Percentiles rank a stretch among this genome's conserved stretches.
phyloP scores from a whole-genome alignment of 305 asterid genomes.

The Fraxinus floribunda region DNA sequence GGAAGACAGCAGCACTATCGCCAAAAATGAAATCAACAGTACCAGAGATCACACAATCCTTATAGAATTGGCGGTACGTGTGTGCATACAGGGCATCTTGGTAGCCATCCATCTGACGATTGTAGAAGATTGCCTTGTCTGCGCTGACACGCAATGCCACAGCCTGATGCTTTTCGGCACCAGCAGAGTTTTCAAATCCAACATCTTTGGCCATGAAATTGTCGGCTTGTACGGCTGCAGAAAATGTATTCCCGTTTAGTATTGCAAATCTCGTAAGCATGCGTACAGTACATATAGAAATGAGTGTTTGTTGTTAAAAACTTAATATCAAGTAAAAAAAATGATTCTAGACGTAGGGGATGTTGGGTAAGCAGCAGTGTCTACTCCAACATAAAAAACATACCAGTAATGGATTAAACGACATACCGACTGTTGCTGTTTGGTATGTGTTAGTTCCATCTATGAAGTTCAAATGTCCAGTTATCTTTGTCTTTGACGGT shows the following conservation, averaged over 20 bases:
- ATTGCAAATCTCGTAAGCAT: background rate
- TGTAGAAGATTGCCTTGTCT: constrained; percentile 42
- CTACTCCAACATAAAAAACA: background rate
- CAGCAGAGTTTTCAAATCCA: constrained; percentile 44
- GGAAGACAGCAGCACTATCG: constrained; percentile 41
- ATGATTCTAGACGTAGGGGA: background rate
- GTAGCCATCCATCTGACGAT: constrained; percentile 43
- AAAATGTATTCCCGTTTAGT: background rate
- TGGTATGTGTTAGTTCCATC: constrained; percentile 26
- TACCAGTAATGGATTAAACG: background rate
- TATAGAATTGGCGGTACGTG: constrained; percentile 47
- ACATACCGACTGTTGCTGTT: constrained; percentile 38
- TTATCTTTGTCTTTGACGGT: constrained; percentile 34
- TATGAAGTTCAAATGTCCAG: constrained; percentile 28
- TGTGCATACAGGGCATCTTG: constrained; percentile 56
- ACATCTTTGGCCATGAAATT: constrained; percentile 43
- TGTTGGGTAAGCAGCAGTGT: background rate
- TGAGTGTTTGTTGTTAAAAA: background rate
- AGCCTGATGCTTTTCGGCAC: constrained; percentile 43
- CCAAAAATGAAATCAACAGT: constrained; percentile 59
- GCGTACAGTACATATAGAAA: background rate
- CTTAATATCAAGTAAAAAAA: background rate
- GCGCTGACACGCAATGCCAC: constrained; percentile 46
- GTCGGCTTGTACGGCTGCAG: constrained; percentile 38
- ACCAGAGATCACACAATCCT: constrained; percentile 52